Evolutionary conservation across 2,329 filamentous ascomycete genomes (phyloP), one percentile per base, ranked within the genome.

Genomic region (Esteya vermicola): DNA sequence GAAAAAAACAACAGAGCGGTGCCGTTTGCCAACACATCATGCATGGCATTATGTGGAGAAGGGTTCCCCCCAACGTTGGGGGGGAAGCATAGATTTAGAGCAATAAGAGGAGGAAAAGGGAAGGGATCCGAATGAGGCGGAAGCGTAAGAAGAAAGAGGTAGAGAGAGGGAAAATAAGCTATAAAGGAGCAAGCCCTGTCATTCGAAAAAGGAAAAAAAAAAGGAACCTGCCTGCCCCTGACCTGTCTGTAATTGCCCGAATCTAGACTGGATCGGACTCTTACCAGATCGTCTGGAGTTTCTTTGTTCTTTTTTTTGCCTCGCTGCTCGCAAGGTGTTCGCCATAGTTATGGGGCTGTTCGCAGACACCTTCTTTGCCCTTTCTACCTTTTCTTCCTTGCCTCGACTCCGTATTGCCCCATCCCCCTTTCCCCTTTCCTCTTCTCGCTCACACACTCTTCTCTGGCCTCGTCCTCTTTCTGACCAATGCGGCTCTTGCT

Each of bases 11-110:
- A 40, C 45, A 39, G 43, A 27, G 41, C 42, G 42, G 43, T 50
- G 47, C 49, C 45, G 44, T 41, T 38, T 56, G 55, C 54, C 55
- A 58, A 47, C 54, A 52, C 55, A 58, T 57, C 55, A 47, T 58
- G 56, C 56, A 58, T 54, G 42, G 51, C 45, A 47, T 43, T 43
- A 50, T 48, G 55, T 56, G 54, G 54, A 56, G 54, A 44, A 48
- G 44, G 13, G 19, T 12, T 20, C 21, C 14, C n/a, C 8, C 31
- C 18, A 46, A 45, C 38, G 30, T 42, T 45, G 38, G 44, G 45
- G 34, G 43, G 35, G 33, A 41, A 41, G 40, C 51, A 25, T 16
- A 31, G 23, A 41, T 33, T 27, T 31, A 40, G 41, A 38, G n/a
- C 16, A 42, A 43, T 38, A 25, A 35, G 14, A 25, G 22, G 5